Evolutionary conservation across 768 basidiomycete species (phyloP).

Genomic region (Russula olivacea): DNA sequence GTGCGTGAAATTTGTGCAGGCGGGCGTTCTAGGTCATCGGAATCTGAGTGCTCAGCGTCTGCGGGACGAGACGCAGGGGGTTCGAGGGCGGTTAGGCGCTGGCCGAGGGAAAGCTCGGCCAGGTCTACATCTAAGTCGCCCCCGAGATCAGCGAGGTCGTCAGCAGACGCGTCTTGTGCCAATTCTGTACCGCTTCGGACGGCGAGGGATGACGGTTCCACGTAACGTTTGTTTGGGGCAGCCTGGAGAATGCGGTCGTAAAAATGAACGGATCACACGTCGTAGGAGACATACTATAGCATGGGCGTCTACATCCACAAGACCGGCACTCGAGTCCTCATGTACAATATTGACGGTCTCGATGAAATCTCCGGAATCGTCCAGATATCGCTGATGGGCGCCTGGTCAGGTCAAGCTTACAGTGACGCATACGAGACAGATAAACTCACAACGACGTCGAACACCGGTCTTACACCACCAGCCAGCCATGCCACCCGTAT

Average conservation of each 20-base stretch:
- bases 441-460: constrained; percentile 52
- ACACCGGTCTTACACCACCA: constrained; percentile 53
- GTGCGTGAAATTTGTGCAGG: constrained; percentile 27
- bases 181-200: constrained; percentile 62
- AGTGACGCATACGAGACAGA: background rate
- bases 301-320: constrained; percentile 25
- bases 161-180: constrained; percentile 49
- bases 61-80: constrained; percentile 39
- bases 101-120: constrained; percentile 88
- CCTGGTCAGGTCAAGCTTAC: constrained; percentile 7
- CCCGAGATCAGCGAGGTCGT: constrained; percentile 52
- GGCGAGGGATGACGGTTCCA: constrained; percentile 53
- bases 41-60: constrained; percentile 38
- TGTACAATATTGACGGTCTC: constrained; percentile 40
- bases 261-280: background rate
- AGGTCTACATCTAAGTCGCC: constrained; percentile 76
- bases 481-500: constrained; percentile 50
- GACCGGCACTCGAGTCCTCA: constrained; percentile 34
- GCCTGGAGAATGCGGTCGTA: constrained; percentile 30
- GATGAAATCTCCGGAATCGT: constrained; percentile 49
- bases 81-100: constrained; percentile 73
- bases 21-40: constrained; percentile 41
- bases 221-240: constrained; percentile 57
- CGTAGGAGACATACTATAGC: constrained; percentile 7
- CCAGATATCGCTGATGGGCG: constrained; percentile 45